These are phyloP conservation scores for Pelargonium australe DNA, from an alignment of 441 rosid species.

Conservation along the genomic window DNA sequence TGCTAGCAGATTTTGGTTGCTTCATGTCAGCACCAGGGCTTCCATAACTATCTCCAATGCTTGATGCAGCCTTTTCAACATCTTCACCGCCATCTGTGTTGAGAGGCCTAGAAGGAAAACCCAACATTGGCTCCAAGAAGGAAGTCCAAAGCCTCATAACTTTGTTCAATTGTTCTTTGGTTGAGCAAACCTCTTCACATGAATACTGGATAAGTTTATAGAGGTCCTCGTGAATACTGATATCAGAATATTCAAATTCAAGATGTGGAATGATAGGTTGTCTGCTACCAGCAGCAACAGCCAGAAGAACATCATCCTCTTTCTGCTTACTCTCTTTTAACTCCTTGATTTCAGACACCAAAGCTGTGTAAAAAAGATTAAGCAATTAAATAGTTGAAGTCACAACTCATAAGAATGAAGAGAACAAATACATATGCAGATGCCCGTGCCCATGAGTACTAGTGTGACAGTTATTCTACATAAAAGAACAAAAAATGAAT, in stretches of 20 bases:
- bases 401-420: conserved; percentile 15
- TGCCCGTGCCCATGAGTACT: neutral
- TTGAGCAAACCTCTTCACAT: conserved; percentile 85
- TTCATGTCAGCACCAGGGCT: conserved; percentile 42
- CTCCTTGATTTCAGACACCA: conserved; percentile 82
- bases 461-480: neutral
- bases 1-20: conserved; percentile 50
- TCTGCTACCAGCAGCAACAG: conserved; percentile 82
- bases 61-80: conserved; percentile 51
- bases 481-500: neutral
- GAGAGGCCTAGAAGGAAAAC: conserved; percentile 76
- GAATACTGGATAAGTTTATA: conserved; percentile 91
- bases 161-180: conserved; percentile 70
- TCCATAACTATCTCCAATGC: conserved; percentile 49
- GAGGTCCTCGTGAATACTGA: conserved; percentile 82
- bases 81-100: conserved; percentile 83
- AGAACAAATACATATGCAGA: neutral
- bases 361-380: conserved; percentile 44
- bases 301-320: conserved; percentile 78
- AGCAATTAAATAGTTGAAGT: neutral
- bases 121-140: conserved; percentile 78
- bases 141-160: conserved; percentile 90
- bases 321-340: conserved; percentile 66
- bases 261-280: conserved; percentile 55
- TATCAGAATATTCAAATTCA: conserved; percentile 80